These are phyloP conservation scores for Plasmodium adleri DNA, from an alignment of 169 alveolate genomes.

Conservation along the genomic window DNA sequence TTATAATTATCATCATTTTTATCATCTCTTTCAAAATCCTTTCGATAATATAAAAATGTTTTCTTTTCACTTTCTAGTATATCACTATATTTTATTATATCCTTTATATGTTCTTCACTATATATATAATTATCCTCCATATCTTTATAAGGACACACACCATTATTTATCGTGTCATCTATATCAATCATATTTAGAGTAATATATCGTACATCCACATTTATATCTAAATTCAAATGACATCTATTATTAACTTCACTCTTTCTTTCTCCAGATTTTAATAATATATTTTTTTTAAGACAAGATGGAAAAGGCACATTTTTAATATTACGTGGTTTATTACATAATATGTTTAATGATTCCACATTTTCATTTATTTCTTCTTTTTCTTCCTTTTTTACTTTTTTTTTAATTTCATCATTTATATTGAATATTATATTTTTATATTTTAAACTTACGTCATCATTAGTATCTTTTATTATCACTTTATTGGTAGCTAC, in stretches of 20 bases:
- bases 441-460: not conserved
- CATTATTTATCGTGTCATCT: slow-evolving; percentile 60
- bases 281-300: slow-evolving; percentile 2
- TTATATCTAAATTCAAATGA: slow-evolving; percentile 38
- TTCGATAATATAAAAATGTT: not conserved
- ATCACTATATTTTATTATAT: slow-evolving; percentile 33
- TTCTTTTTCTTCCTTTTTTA: not conserved
- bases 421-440: slow-evolving; percentile 20
- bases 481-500: too few species aligned
- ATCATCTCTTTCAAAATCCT: not conserved
- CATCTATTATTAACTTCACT: slow-evolving; percentile 25
- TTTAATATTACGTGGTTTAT: not conserved
- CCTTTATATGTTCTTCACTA: slow-evolving; percentile 35
- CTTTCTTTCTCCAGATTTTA: slow-evolving; percentile 1
- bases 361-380: too few species aligned
- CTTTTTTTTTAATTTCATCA: slow-evolving; percentile 16
- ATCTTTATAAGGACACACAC: slow-evolving; percentile 36
- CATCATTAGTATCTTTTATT: not conserved
- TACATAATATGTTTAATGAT: not conserved
- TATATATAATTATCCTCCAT: slow-evolving; percentile 56
- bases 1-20: not conserved
- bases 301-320: slow-evolving; percentile 4
- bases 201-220: slow-evolving; percentile 9
- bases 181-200: slow-evolving; percentile 44
- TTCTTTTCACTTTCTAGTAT: slow-evolving; percentile 33